Evolutionary conservation across 2,329 filamentous ascomycete species (phyloP), one percentile per base, ranked within the genome.

Genomic region (Clonostachys rhizophaga): DNA sequence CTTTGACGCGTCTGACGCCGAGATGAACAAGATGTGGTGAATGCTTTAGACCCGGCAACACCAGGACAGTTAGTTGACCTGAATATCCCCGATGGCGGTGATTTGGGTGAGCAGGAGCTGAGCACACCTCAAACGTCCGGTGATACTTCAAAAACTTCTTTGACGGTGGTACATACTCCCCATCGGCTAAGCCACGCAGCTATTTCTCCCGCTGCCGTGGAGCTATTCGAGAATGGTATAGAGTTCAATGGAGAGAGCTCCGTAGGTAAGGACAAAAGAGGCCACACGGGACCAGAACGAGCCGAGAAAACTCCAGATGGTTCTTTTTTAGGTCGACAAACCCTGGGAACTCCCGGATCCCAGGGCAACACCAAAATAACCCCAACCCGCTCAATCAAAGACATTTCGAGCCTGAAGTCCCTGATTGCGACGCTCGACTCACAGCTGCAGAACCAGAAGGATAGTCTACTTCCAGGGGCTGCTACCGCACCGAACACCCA

Each of bases 111-210:
- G 42, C 12, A 49, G 44, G 13, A 37, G 36, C n/a, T 30, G 24
- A 30, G 24, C 24, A 30, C 24, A 30, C 17, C 17, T 18, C 34
- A 45, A 30, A 24, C 34, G 34, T 46, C 46, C 18, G 36, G 33
- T 5, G 43, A 47, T 16, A 49, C 43, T 4, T 54, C 56, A 2
- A 50, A 54, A 24, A 72, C 71, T 6, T 59, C 62, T 10, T 58
- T 58, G 11, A 75, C 72, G 1, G 57, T 73, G 11, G 55, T 74
- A 11, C 63, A 60, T 40, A 68, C 63, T 5, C 59, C 63, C 11
- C 55, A 57, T 34, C 51, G 55, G 35, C 57, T 50, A 18, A 60
- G 57, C 40, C 45, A 56, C 36, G 53, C 50, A n/a, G 44, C 55
- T 12, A 13, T 30, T 16, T 43, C 33, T 18, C 43, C 47, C 12